phyloP scores from a whole-genome alignment of 139 green algal species.

The Micromonas commoda region DNA sequence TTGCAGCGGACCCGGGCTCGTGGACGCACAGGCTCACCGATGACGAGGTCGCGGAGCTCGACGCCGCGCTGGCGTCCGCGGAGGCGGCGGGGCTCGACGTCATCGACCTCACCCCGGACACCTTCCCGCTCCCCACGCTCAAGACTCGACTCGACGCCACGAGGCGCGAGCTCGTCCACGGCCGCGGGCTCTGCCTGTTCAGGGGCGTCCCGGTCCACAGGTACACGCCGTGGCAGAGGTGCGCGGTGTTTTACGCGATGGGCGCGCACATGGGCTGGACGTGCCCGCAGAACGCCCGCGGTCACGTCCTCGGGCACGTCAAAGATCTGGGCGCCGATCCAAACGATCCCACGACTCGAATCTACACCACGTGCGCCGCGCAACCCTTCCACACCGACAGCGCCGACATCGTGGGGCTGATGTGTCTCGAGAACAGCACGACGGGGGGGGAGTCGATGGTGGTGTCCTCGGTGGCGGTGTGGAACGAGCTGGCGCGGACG shows the following conservation, averaged over 20 bases:
- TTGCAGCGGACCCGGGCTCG: not conserved
- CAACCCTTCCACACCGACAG: conserved; percentile 58
- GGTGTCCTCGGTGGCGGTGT: conserved; percentile 1
- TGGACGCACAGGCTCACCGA: conserved; percentile 15
- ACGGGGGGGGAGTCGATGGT: conserved; percentile 14
- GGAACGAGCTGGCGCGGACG: conserved; percentile 5
- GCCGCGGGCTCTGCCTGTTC: conserved; percentile 8
- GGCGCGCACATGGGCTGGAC: conserved; percentile 11
- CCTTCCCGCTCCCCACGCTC: conserved; percentile 19
- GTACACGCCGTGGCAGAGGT: conserved; percentile 15
- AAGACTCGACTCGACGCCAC: not conserved
- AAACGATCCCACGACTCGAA: conserved; percentile 27
- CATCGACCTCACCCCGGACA: not conserved
- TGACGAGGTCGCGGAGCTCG: conserved; percentile 14
- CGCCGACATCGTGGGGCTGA: conserved; percentile 42
- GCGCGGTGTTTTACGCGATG: conserved; percentile 17
- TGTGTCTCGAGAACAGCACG: conserved; percentile 23
- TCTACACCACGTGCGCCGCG: conserved; percentile 56
- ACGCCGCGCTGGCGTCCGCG: not conserved
- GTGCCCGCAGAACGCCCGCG: conserved; percentile 53
- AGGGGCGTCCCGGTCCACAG: conserved; percentile 3
- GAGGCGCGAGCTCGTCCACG: conserved; percentile 10
- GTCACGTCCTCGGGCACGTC: conserved; percentile 58
- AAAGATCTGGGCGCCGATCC: conserved; percentile 28
- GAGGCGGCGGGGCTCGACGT: not conserved